Conservation (phyloP, 148 eudicot species). For the Amaranthus hypochondriacus region DNA sequence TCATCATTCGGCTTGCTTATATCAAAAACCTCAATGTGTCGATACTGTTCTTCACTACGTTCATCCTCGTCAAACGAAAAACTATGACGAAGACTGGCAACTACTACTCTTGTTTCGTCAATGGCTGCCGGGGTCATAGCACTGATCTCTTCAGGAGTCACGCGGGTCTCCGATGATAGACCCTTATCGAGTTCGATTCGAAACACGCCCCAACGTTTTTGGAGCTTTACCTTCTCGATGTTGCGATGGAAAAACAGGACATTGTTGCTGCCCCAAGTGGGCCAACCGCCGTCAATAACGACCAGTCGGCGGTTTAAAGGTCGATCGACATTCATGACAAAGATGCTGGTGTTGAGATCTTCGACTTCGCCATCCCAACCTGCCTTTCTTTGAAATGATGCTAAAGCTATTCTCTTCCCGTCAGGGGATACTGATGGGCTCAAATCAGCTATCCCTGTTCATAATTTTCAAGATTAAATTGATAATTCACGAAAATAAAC, state of each 20-base stretch:
- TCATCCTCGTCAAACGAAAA: neutral
- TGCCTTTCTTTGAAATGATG: slow-evolving; percentile 14
- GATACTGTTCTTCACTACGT: slow-evolving; percentile 5
- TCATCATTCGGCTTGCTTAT: no score
- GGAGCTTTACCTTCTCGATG: neutral
- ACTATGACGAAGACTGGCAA: slow-evolving; percentile 12
- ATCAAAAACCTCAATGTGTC: slow-evolving; percentile 16
- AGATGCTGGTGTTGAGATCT: slow-evolving; percentile 14
- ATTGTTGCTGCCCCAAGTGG: slow-evolving; percentile 21
- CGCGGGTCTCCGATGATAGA: neutral
- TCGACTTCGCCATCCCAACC: slow-evolving; percentile 23
- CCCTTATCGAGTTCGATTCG: neutral
- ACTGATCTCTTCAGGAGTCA: neutral
- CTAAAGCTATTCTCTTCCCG: slow-evolving; percentile 17
- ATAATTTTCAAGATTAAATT: neutral
- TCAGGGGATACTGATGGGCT: slow-evolving; percentile 18
- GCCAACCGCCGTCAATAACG: slow-evolving; percentile 22
- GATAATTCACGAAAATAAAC: no score
- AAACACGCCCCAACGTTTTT: slow-evolving; percentile 20
- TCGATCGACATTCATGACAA: slow-evolving; percentile 16
- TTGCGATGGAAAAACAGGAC: slow-evolving; percentile 23
- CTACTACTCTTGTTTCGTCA: slow-evolving; percentile 2
- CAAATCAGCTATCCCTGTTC: slow-evolving; percentile 14
- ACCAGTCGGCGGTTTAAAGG: slow-evolving; percentile 11
- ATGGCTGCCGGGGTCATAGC: slow-evolving; percentile 11